These are phyloP conservation scores for Coniella vitis DNA, from an alignment of 2,329 filamentous ascomycete genomes.

Conservation along the genomic window DNA sequence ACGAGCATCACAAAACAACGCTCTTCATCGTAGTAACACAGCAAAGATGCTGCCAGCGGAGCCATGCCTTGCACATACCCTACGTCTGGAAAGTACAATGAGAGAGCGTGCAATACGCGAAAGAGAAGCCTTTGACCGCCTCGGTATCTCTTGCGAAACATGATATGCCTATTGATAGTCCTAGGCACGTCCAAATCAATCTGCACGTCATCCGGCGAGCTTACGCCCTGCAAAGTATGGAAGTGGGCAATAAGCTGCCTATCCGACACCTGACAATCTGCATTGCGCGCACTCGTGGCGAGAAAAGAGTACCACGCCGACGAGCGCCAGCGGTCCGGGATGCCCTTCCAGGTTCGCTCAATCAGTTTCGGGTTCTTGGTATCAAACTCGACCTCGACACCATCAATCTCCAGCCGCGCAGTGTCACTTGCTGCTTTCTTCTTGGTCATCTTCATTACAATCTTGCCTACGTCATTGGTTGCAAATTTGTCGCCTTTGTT, in stretches of 20 bases:
- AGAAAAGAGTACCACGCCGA: conserved; percentile 95
- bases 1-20: conserved; percentile 92
- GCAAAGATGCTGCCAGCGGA: conserved; percentile 78
- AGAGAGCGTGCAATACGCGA: conserved; percentile 84
- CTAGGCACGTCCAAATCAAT: conserved; percentile 96
- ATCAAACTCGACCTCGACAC: conserved; percentile 72
- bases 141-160: conserved; percentile 88
- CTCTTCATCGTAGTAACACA: conserved; percentile 97
- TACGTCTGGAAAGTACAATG: conserved; percentile 81
- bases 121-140: conserved; percentile 90
- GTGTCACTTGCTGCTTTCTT: conserved; percentile 54
- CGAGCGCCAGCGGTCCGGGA: conserved; percentile 89
- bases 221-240: conserved; percentile 62
- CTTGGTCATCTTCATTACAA: conserved; percentile 59
- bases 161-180: conserved; percentile 92
- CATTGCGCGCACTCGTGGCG: conserved; percentile 63
- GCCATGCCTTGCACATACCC: conserved; percentile 99
- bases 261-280: conserved; percentile 57
- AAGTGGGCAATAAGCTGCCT: conserved; percentile 67
- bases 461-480: conserved; percentile 58
- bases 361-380: conserved; percentile 75
- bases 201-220: conserved; percentile 86
- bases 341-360: conserved; percentile 93
- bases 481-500: conserved; percentile 59
- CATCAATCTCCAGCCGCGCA: conserved; percentile 44